Evolutionary conservation across 2,329 filamentous ascomycete species (phyloP), one percentile per base, ranked within the genome.

Genomic region (Microsporum audouinii): DNA sequence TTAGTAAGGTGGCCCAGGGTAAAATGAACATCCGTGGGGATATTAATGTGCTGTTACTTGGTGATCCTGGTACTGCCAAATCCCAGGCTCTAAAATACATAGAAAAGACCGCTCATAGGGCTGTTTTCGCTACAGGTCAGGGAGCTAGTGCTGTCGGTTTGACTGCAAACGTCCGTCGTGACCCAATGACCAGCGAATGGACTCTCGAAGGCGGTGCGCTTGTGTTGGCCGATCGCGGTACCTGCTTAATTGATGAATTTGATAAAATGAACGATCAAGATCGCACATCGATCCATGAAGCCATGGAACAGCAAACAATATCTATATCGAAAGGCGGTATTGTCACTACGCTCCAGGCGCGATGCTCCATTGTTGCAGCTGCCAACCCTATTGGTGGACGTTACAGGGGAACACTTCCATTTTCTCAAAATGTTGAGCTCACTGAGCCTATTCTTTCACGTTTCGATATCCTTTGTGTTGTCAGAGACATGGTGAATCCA

Each of bases 181-280:
- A 99, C 71, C 94, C 94, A 3, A 80, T 97, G 71, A 99, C 94
- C 1, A 89, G 88, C 72, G 94, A 99, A 76, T 99, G 94, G 92
- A 97, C 94, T 4, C 79, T 99, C 1, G 94, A 99, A 77, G 94
- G 94, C 65, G 94, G 94, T 71, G 94, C 94, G 2, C 81, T 99
- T 8, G 94, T 99, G 69, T 84, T 99, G 61, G 94, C 94, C 14
- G 94, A 99, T 73, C 88, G 89, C 66, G 94, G 94, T 45, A 96
- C 90, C 14, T 97, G 94, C 70, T 80, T 99, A 34, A 99, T 99
- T 65, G 94, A 99, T 69, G 94, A 99, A 76, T 99, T 99, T 69
- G 94, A 99, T 82, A 99, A 99, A 81, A 99, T 99, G 94, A 97
- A 97, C 73, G 94, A 99, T 72, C 91, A 97, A 72, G 94, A 99